Evolutionary conservation across 805 yeast species (phyloP), one percentile per base, ranked within the genome.

Genomic region (Metschnikowia kunwiensis): DNA sequence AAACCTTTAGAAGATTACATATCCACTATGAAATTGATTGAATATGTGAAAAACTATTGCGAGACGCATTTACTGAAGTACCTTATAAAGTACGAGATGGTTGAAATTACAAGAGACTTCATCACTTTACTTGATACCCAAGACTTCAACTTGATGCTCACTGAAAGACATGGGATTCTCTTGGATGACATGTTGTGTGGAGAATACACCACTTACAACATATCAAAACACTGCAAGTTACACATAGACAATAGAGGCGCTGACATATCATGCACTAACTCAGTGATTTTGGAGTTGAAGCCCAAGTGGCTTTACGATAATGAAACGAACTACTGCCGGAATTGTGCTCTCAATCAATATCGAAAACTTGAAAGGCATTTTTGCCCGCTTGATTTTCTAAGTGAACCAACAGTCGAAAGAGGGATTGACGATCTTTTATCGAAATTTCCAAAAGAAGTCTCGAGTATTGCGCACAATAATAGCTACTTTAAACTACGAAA

Each of bases 81-180:
- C 40, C 55, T 60, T 30, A 54, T 62, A 14, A 63, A 59, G 41
- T 50, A 60, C 43, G 57, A 65, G 40, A 43, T 63, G 36, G 60
- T 58, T 11, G 58, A 51, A 3, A 40, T 66, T 12, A 54, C 63
- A 5, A 43, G 46, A 6, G 60, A 53, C 3, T 68, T 68, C 36
- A 53, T 60, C 5, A 43, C 51, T 34, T 42, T 44, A 5, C 48
- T 68, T 21, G 55, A 60, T 27, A 51, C 49, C 15, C 37, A 44
- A 5, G 65, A 60, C 24, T 49, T 44, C 30, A 47, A 33, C 34
- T 43, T 68, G 26, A 63, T 59, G 66, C 32, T 53, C 2, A 57
- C 60, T 16, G 78, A 73, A 43, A 54, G 65, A 2, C 63, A 57
- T 43, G 78, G 75, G 2, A 49, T 73, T 7, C 43, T 73, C 14